Evolutionary conservation across 1,139 yeast species (phyloP).

Genomic region (Lodderomyces metapsilosis): DNA sequence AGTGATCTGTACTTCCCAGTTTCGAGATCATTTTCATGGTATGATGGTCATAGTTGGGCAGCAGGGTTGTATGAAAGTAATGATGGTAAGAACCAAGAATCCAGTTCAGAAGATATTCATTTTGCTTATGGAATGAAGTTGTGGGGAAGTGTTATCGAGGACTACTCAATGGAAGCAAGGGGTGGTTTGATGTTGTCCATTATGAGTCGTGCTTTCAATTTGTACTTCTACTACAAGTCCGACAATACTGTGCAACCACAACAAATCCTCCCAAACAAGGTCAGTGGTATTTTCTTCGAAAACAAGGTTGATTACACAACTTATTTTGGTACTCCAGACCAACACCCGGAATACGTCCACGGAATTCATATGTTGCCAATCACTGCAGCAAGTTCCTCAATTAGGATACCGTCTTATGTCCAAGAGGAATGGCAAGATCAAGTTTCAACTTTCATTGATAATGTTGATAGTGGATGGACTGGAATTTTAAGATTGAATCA

Average conservation of each 20-base stretch:
- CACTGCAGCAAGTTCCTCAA: conserved; percentile 78
- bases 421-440: conserved; percentile 74
- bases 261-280: conserved; percentile 58
- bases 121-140: conserved; percentile 79
- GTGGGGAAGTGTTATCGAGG: conserved; percentile 76
- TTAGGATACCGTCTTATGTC: conserved; percentile 69
- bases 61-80: conserved; percentile 67
- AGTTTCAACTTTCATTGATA: conserved; percentile 48
- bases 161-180: conserved; percentile 69
- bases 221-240: conserved; percentile 56
- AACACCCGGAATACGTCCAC: conserved; percentile 73
- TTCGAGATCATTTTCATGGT: conserved; percentile 78
- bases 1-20: conserved; percentile 70
- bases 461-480: conserved; percentile 78
- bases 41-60: conserved; percentile 84
- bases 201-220: conserved; percentile 58
- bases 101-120: conserved; percentile 78
- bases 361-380: conserved; percentile 92
- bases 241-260: conserved; percentile 63
- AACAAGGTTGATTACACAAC: conserved; percentile 88
- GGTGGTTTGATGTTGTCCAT: conserved; percentile 74
- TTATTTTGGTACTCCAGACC: conserved; percentile 45
- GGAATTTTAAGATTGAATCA: conserved; percentile 78
- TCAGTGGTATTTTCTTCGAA: conserved; percentile 77
- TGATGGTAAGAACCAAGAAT: conserved; percentile 81